Evolutionary conservation across 352 stramenopile species (phyloP), one percentile per base, ranked within the genome.

Genomic region (Globisporangium cystogenes): DNA sequence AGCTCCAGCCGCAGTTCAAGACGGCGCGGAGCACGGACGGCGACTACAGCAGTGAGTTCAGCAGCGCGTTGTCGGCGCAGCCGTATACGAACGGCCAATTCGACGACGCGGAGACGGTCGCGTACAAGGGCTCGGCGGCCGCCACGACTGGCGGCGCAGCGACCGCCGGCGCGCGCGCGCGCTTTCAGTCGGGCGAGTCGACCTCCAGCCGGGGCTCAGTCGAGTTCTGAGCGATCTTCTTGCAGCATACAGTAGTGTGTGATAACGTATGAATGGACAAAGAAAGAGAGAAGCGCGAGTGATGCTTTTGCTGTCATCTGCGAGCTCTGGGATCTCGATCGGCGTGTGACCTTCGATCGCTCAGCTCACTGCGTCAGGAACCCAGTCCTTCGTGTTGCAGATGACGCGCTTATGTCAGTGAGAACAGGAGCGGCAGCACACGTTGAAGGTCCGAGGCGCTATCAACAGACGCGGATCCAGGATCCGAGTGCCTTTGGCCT

Each of bases 131-230:
- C 15, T 40, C 48, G n/a, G 49, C 27, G 15, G 24, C 33, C 14
- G 42, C 55, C 27, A 48, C 48, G 45, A 62, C 57, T 14, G 43
- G 35, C 23, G 47, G 44, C n/a, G 35, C 35, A 11, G 35, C 35
- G 35, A 16, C 35, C 14, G 37, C 37, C 8, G 39, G 11, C 20
- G 39, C 39, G 16, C 60, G 59, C 36, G 44, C 33, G 24, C 66
- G 65, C 41, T 62, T 61, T 16, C 51, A 53, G 26, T 59, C 53
- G 53, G 61, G 37, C 36, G 45, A 4, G 16, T 64, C 60, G 14
- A 47, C 63, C 39, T 62, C 57, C 33, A 72, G 65, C 45, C 70
- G 67, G 31, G 71, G 59, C 23, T 86, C 75, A 7, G 70, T 86
- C 36, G 75, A 86, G 60, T 86, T 84, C 69, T 86, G 64, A 80